A percentile compares a stretch with the other conserved stretches of the same genome.
Evolutionary conservation across 805 yeast species (phyloP).

Genomic region (Wickerhamomyces ciferrii): DNA sequence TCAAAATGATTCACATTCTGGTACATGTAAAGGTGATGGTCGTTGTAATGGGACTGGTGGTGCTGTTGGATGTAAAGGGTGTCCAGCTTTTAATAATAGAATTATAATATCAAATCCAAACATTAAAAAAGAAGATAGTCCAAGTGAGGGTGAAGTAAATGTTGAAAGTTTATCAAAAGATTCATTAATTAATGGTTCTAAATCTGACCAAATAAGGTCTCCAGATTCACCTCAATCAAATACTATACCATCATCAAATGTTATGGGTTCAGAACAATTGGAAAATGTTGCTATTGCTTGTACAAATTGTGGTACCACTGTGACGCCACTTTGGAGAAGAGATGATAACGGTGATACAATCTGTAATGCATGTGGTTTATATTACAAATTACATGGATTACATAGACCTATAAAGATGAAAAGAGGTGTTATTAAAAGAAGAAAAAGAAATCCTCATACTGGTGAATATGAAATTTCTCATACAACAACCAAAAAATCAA

Average conservation of each 20-base stretch:
- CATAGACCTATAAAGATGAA: conserved; percentile 78
- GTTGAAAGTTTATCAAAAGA: background rate
- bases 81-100: conserved; percentile 80
- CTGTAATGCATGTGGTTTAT: conserved; percentile 85
- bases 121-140: background rate
- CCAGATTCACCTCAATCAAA: background rate
- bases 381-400: conserved; percentile 67
- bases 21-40: conserved; percentile 31
- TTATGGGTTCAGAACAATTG: conserved; percentile 21
- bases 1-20: conserved; percentile 16
- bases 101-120: conserved; percentile 28
- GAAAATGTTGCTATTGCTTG: conserved; percentile 66
- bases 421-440: conserved; percentile 65
- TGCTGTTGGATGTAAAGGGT: conserved; percentile 69
- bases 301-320: conserved; percentile 78
- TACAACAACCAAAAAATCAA: background rate
- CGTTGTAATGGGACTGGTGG: conserved; percentile 90
- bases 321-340: conserved; percentile 84
- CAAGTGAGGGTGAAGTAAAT: background rate
- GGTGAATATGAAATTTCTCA: background rate
- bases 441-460: conserved; percentile 41
- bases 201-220: background rate
- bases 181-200: background rate
- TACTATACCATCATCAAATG: conserved; percentile 9
- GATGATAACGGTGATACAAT: conserved; percentile 79